Conservation (phyloP, 176 grass and related monocot species). For the Carex pumila region DNA sequence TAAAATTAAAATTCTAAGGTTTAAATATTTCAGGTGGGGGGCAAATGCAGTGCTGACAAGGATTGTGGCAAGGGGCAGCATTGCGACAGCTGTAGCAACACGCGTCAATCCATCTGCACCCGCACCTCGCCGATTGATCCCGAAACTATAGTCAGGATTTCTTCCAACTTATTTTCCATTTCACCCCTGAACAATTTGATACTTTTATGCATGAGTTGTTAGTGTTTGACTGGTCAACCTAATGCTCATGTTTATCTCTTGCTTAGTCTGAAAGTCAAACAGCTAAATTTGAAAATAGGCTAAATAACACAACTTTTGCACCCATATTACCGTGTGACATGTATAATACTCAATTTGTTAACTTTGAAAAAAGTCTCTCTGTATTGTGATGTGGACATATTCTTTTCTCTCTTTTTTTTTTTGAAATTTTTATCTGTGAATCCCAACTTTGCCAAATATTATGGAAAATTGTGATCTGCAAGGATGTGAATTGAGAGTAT, state of each 20-base stretch:
- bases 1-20: neutral
- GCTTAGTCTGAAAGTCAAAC: neutral
- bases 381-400: neutral
- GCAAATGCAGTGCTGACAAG: slow-evolving; percentile 29
- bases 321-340: neutral
- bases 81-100: slow-evolving; percentile 47
- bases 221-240: neutral
- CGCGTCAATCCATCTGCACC: slow-evolving; percentile 32
- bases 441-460: neutral
- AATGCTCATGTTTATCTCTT: neutral
- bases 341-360: neutral
- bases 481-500: neutral
- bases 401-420: neutral
- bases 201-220: neutral
- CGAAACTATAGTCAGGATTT: slow-evolving; percentile 19
- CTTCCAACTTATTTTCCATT: neutral
- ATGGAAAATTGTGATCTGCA: neutral
- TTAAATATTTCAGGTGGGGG: slow-evolving; percentile 38
- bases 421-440: neutral
- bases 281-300: neutral
- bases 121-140: slow-evolving; percentile 45
- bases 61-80: slow-evolving; percentile 36
- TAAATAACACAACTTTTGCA: neutral
- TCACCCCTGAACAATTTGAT: neutral
- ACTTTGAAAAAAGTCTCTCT: neutral